A percentile compares a stretch with the other conserved stretches of the same genome.
Evolutionary conservation across 768 basidiomycete genomes (phyloP).

Genomic region (Tulasnella calospora): DNA sequence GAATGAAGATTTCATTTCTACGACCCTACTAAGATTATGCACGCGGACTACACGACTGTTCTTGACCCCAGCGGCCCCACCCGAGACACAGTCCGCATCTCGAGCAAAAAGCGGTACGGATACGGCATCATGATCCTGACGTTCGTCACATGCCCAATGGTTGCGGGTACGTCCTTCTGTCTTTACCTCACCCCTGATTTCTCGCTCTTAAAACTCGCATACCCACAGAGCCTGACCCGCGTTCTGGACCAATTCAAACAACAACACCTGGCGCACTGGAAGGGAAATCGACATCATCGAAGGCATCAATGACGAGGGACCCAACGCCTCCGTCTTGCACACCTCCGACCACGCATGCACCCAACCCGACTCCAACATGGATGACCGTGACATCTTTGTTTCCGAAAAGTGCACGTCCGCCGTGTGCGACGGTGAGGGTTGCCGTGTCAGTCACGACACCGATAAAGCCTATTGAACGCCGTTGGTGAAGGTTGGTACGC

Average conservation of each 20-base stretch:
- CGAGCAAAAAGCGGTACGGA: constrained; percentile 49
- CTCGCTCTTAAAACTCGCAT: not conserved
- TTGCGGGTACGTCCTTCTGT: not conserved
- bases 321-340: constrained; percentile 21
- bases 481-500: constrained; percentile 26
- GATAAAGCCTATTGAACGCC: constrained; percentile 26
- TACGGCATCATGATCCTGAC: constrained; percentile 37
- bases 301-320: constrained; percentile 33
- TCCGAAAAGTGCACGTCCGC: not conserved
- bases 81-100: constrained; percentile 54
- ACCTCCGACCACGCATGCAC: constrained; percentile 53
- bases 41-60: constrained; percentile 49
- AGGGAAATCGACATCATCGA: constrained; percentile 37
- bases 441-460: constrained; percentile 8
- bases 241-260: constrained; percentile 25
- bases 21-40: constrained; percentile 40
- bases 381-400: not conserved
- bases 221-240: constrained; percentile 47
- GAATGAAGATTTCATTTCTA: not conserved
- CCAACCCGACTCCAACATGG: constrained; percentile 30
- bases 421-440: constrained; percentile 16
- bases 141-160: constrained; percentile 58
- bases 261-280: constrained; percentile 43
- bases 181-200: not conserved
- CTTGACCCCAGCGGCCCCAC: constrained; percentile 50